These are phyloP conservation scores for Claviceps sp. DNA, from an alignment of 2,329 filamentous ascomycete genomes.

Conservation along the genomic window DNA sequence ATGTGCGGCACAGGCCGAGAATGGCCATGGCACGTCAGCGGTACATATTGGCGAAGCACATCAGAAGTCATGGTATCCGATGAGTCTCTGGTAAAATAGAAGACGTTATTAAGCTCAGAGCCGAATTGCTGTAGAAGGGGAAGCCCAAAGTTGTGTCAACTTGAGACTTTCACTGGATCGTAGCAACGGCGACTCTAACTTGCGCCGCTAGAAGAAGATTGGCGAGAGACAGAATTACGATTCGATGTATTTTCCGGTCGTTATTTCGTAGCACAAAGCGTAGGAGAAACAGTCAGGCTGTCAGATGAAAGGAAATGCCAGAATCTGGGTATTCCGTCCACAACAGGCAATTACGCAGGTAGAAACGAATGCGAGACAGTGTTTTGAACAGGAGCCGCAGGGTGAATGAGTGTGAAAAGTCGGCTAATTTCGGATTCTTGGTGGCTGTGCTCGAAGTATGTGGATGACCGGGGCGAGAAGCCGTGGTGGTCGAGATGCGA, in stretches of 20 bases:
- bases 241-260: neutral
- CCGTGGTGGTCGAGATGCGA: neutral
- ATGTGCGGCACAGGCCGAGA: conserved; percentile 86
- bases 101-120: neutral
- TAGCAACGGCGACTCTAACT: neutral
- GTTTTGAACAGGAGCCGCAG: neutral
- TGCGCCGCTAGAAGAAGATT: neutral
- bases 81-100: neutral
- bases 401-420: neutral
- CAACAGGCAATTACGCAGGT: neutral
- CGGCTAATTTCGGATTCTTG: neutral
- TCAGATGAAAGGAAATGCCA: neutral
- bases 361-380: neutral
- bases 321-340: conserved; percentile 3
- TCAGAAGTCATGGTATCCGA: conserved; percentile 21
- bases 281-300: neutral
- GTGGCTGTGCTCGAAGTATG: neutral
- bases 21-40: conserved; percentile 87
- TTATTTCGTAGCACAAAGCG: conserved; percentile 1
- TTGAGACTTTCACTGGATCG: neutral
- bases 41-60: conserved; percentile 51
- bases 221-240: neutral
- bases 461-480: neutral
- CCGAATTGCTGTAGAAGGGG: neutral
- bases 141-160: neutral